phyloP scores from a whole-genome alignment of 2,329 filamentous ascomycete species.

The Cladosporium sp. region DNA sequence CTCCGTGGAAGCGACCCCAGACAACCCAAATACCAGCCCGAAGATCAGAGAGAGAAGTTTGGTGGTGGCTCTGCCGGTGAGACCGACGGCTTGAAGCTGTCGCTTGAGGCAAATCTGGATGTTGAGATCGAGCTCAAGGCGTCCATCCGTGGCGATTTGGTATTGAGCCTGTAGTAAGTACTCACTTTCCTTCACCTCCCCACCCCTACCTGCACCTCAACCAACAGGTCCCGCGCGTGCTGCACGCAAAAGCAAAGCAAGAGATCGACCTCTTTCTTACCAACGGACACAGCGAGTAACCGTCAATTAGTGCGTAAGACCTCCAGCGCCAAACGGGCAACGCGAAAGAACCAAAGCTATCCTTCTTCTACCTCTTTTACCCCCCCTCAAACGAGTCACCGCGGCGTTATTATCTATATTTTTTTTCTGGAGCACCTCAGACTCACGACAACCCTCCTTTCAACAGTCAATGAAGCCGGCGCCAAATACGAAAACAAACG shows the following conservation, averaged over 20 bases:
- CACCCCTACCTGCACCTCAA: not conserved
- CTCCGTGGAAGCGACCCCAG: conserved; percentile 54
- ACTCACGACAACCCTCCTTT: not conserved
- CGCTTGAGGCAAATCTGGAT: conserved; percentile 76
- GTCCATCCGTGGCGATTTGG: conserved; percentile 80
- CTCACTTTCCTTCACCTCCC: not conserved
- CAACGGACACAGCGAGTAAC: conserved; percentile 19
- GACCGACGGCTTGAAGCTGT: conserved; percentile 68
- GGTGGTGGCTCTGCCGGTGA: conserved; percentile 33
- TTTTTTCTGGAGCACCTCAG: conserved; percentile 8
- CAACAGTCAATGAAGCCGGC: conserved; percentile 7
- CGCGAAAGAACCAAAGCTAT: not conserved
- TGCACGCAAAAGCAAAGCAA: not conserved
- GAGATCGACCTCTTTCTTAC: conserved; percentile 16
- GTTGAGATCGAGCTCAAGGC: conserved; percentile 84
- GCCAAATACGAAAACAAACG: not conserved
- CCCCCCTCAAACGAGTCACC: not conserved
- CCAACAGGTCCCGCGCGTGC: not conserved
- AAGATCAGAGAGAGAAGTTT: conserved; percentile 10
- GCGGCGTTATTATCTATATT: not conserved
- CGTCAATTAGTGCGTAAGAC: conserved; percentile 17
- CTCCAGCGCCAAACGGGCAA: conserved; percentile 4
- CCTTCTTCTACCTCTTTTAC: not conserved
- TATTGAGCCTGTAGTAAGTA: conserved; percentile 73
- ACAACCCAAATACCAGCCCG: conserved; percentile 44